Base-by-base conservation (phyloP, 2,329 filamentous ascomycete species). In the Endothia cerciana region DNA sequence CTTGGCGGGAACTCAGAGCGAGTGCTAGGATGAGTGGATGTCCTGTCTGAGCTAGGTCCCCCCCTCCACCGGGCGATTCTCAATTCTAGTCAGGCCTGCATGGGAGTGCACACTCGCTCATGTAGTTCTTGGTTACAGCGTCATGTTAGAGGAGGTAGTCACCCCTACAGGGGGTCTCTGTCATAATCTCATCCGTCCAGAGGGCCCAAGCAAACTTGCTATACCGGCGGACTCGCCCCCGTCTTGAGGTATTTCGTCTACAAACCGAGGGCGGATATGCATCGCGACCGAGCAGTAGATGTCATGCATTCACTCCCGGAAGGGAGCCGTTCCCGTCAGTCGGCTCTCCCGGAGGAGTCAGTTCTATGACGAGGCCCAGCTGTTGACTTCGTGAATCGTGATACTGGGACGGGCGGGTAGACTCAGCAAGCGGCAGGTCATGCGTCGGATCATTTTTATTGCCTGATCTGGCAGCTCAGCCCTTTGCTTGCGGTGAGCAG, bases 391-490 rank as follows among this genome's bases (percentile, higher is more conserved):
- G 41, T 60, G 28, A 36, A 15, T 36, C 43, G 58, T 49, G 41
- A 36, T 60, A n/a, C 57, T n/a, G 25, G 22, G 40, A 41, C n/a
- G 36, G 55, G 55, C 28, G 58, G 58, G 41, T 33, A 47, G 15
- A 33, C 55, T 25, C 55, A 38, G 36, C 10, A 19, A 13, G 36
- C 55, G 13, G 55, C 36, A 22, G 10, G 55, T 36, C 55, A 22
- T 25, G 36, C 36, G 22, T 41, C 10, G 11, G 1, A 51, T 22
- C 47, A 43, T 15, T 17, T 4, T 11, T 15, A 4, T 15, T 15
- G 7, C 8, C 13, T 43, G 41, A 43, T 43, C 4, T 43, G 41
- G 41, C 41, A 43, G 1, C 41, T 43, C 13, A 11, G 5, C 19
- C 51, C 28, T 55, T 7, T 17, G 7, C 51, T 25, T 36, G 17